Conservation (phyloP, 192 early-diverging fungal genomes). For the Endogone sp. region DNA sequence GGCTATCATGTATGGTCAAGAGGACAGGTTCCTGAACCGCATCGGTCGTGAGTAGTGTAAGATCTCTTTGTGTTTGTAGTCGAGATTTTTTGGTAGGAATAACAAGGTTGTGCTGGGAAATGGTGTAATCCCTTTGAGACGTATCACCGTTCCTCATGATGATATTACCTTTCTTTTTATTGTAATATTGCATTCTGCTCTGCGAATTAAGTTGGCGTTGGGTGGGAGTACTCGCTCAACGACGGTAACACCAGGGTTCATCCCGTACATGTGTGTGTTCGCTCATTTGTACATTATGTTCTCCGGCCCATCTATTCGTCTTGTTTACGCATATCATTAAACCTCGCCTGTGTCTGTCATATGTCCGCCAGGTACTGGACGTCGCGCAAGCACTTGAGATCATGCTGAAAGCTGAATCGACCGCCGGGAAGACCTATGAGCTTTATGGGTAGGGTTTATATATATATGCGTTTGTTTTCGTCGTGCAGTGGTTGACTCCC, state of each 20-base stretch:
- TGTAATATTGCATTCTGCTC: too few species aligned
- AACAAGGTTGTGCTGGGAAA: too few species aligned
- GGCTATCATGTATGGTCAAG: slow-evolving; percentile 82
- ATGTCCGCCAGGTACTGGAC: slow-evolving; percentile 59
- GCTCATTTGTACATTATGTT: too few species aligned
- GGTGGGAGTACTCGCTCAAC: slow-evolving; percentile 63
- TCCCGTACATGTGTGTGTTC: slow-evolving; percentile 54
- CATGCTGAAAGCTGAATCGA: slow-evolving; percentile 67
- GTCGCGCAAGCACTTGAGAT: slow-evolving; percentile 80
- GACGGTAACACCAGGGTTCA: slow-evolving; percentile 60
- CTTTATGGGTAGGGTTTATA: slow-evolving; percentile 63
- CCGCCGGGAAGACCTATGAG: slow-evolving; percentile 86
- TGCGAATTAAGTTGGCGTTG: slow-evolving; percentile 22
- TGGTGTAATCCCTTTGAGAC: slow-evolving; percentile 18
- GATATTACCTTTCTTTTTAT: too few species aligned
- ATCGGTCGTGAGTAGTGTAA: slow-evolving; percentile 54
- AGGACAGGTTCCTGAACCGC: slow-evolving; percentile 91
- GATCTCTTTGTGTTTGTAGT: background rate
- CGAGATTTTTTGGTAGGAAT: slow-evolving; percentile 19
- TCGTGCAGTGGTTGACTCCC: background rate
- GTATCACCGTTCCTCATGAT: slow-evolving; percentile 22
- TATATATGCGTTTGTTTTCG: background rate
- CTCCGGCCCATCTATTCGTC: too few species aligned
- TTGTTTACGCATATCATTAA: too few species aligned
- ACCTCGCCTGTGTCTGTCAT: too few species aligned